These are phyloP conservation scores for Heimioporus sp. DNA, from an alignment of 768 basidiomycete species.

Conservation along the genomic window DNA sequence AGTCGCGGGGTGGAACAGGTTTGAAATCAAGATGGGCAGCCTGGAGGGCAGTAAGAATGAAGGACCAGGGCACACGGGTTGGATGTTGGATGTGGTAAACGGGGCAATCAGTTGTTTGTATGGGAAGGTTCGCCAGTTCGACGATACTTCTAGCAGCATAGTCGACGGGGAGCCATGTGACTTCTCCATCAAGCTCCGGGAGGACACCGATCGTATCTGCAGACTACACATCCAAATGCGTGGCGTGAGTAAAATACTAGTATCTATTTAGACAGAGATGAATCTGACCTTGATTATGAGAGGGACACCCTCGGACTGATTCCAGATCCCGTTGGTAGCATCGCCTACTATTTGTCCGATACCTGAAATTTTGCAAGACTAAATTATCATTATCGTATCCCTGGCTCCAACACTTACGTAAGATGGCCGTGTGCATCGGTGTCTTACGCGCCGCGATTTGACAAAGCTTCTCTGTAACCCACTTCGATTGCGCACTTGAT, in stretches of 20 bases:
- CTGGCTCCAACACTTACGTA: slow-evolving; percentile 12
- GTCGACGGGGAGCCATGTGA: slow-evolving; percentile 54
- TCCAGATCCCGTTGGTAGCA: slow-evolving; percentile 47
- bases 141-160: slow-evolving; percentile 45
- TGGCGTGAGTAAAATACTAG: too few species aligned
- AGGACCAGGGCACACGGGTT: slow-evolving; percentile 25
- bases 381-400: not conserved
- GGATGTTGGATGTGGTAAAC: slow-evolving; percentile 23
- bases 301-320: slow-evolving; percentile 43
- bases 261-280: too few species aligned
- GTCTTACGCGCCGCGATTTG: slow-evolving; percentile 37
- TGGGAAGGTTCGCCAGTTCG: slow-evolving; percentile 36
- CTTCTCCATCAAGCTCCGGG: slow-evolving; percentile 29
- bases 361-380: too few species aligned
- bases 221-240: slow-evolving; percentile 19
- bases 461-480: slow-evolving; percentile 53
- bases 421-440: slow-evolving; percentile 16
- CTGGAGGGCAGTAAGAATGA: slow-evolving; percentile 39
- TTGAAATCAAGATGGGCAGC: slow-evolving; percentile 34
- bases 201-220: slow-evolving; percentile 39
- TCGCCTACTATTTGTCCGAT: slow-evolving; percentile 39
- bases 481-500: slow-evolving; percentile 37
- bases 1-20: slow-evolving; percentile 17
- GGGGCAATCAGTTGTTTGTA: slow-evolving; percentile 6
- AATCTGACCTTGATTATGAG: slow-evolving; percentile 28